A percentile compares a stretch with the other conserved stretches of the same genome.
Conservation (phyloP, 768 basidiomycete genomes). For the Mrakia gelida region DNA sequence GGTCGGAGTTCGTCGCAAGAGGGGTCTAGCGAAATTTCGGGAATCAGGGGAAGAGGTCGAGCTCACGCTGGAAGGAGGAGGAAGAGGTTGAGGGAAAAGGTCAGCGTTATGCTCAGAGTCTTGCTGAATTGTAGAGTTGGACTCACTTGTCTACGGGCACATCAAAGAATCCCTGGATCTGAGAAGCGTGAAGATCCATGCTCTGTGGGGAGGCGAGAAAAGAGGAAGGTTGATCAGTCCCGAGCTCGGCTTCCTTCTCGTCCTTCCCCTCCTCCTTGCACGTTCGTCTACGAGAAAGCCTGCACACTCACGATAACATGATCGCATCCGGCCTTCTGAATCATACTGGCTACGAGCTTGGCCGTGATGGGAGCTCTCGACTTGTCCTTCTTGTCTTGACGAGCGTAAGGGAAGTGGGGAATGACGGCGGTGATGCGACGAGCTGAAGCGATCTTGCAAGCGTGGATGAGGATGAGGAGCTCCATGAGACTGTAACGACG, state of each 20-base stretch:
- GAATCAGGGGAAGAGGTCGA: not conserved
- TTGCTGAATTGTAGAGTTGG: too few relatives aligned
- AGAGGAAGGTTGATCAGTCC: not conserved
- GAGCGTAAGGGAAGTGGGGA: slow-evolving; percentile 73
- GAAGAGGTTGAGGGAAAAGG: not conserved
- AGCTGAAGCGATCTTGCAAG: slow-evolving; percentile 94
- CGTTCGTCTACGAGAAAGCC: too few relatives aligned
- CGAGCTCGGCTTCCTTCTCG: not conserved
- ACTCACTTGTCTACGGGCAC: slow-evolving; percentile 85
- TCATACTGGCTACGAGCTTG: slow-evolving; percentile 97
- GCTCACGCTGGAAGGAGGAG: slow-evolving; percentile 3
- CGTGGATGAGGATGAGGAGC: slow-evolving; percentile 95
- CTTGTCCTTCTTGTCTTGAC: slow-evolving; percentile 96
- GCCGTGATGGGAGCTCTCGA: slow-evolving; percentile 93
- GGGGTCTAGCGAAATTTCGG: not conserved
- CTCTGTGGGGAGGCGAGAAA: slow-evolving; percentile 48
- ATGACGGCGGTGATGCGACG: slow-evolving; percentile 95
- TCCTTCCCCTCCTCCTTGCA: not conserved
- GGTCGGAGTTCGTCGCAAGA: not conserved
- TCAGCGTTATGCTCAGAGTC: not conserved
- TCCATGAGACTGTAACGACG: slow-evolving; percentile 97
- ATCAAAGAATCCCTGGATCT: slow-evolving; percentile 99
- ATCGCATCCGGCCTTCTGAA: slow-evolving; percentile 92
- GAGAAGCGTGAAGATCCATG: slow-evolving; percentile 96
- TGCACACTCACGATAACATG: slow-evolving; percentile 65